Conservation (phyloP, 2,329 filamentous ascomycete genomes). For the Calonectria honghensis region DNA sequence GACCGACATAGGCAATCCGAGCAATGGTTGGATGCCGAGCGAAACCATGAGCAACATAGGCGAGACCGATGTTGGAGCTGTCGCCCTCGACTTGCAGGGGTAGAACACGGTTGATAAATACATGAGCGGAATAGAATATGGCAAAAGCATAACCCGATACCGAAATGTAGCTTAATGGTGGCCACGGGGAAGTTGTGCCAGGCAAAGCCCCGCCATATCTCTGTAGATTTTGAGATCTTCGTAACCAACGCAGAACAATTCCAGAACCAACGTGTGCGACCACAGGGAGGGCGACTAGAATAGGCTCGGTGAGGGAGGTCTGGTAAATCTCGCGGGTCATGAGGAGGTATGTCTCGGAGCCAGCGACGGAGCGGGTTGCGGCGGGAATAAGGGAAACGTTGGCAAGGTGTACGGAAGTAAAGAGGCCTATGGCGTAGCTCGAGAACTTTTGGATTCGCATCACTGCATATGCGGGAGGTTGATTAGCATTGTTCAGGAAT, state of each 20-base stretch:
- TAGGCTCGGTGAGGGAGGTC: conserved; percentile 84
- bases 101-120: conserved; percentile 83
- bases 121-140: conserved; percentile 81
- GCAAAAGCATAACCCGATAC: conserved; percentile 82
- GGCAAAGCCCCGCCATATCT: conserved; percentile 84
- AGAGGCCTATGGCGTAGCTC: conserved; percentile 87
- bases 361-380: conserved; percentile 80
- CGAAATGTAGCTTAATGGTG: conserved; percentile 81
- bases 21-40: conserved; percentile 80
- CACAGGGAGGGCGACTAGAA: conserved; percentile 85
- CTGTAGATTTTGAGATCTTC: conserved; percentile 81
- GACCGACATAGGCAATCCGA: conserved; percentile 80
- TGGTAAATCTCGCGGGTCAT: conserved; percentile 96
- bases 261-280: conserved; percentile 86
- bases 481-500: conserved; percentile 22
- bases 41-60: conserved; percentile 91
- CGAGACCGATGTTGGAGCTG: conserved; percentile 88
- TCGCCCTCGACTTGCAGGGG: conserved; percentile 88
- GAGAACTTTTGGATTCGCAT: conserved; percentile 88
- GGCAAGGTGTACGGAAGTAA: conserved; percentile 84
- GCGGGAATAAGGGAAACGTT: conserved; percentile 90
- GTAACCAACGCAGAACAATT: conserved; percentile 83
- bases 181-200: conserved; percentile 75
- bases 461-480: conserved; percentile 42
- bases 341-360: conserved; percentile 89